A percentile compares a stretch with the other conserved stretches of the same genome.
Conservation (phyloP, 78 protist species). For the Creolimax fragrantissima region DNA sequence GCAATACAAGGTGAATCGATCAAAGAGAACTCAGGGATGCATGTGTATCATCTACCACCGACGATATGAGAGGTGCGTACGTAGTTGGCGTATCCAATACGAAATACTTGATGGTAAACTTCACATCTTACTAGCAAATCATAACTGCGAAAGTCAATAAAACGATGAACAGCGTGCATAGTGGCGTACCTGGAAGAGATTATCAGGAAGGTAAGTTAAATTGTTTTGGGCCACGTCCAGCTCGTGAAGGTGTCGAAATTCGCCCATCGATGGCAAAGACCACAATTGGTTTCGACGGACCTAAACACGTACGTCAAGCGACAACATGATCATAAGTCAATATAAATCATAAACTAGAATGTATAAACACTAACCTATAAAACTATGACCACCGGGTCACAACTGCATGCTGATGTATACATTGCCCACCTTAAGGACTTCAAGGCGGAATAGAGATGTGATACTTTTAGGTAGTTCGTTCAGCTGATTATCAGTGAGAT, state of each 20-base stretch:
- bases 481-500: neutral
- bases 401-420: too few species aligned
- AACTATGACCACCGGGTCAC: too few species aligned
- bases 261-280: neutral
- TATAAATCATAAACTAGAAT: too few species aligned
- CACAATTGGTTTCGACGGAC: neutral
- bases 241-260: neutral
- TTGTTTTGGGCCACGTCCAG: conserved; percentile 7
- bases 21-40: too few species aligned
- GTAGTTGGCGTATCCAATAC: neutral
- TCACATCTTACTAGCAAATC: neutral
- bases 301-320: too few species aligned
- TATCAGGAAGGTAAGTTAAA: conserved; percentile 1
- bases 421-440: neutral
- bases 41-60: neutral
- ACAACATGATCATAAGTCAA: too few species aligned
- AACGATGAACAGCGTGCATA: neutral
- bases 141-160: neutral
- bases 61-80: neutral
- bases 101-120: neutral
- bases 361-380: too few species aligned
- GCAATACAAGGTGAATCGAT: neutral
- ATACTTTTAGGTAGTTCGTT: neutral
- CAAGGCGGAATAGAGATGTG: neutral
- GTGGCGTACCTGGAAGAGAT: neutral